phyloP scores from a whole-genome alignment of 352 stramenopile species.

The Phytophthora pluvialis region DNA sequence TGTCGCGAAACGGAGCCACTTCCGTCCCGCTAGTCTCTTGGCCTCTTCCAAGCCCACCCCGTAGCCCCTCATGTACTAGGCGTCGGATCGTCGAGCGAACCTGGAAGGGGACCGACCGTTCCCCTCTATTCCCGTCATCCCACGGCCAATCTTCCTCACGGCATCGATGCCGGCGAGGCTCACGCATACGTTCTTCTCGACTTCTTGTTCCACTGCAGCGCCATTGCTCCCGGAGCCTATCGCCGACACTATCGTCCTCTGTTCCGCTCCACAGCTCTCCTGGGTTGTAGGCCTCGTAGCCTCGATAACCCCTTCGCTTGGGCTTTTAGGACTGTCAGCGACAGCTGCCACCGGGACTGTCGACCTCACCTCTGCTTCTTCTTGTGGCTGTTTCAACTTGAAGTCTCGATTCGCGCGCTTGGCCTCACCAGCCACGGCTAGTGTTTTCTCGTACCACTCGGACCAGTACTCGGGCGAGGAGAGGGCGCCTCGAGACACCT shows the following conservation, averaged over 20 bases:
- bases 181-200: neutral
- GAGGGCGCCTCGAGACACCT: neutral
- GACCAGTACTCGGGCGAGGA: constrained; percentile 3
- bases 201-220: neutral
- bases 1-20: neutral
- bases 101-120: too few relatives aligned
- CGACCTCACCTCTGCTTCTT: neutral
- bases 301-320: too few relatives aligned
- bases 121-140: too few relatives aligned
- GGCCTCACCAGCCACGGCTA: neutral
- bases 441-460: constrained; percentile 4
- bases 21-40: too few relatives aligned
- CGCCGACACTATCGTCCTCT: neutral
- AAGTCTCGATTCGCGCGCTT: constrained; percentile 7
- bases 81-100: neutral
- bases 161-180: too few relatives aligned
- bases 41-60: too few relatives aligned
- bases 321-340: neutral
- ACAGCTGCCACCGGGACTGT: neutral
- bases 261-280: too few relatives aligned
- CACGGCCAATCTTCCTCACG: too few relatives aligned
- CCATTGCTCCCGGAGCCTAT: too few relatives aligned
- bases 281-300: too few relatives aligned
- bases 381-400: neutral
- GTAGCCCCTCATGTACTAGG: too few relatives aligned